Evolutionary conservation across 257 asterid genomes (phyloP).

Genomic region (Thymus mandschuricus): DNA sequence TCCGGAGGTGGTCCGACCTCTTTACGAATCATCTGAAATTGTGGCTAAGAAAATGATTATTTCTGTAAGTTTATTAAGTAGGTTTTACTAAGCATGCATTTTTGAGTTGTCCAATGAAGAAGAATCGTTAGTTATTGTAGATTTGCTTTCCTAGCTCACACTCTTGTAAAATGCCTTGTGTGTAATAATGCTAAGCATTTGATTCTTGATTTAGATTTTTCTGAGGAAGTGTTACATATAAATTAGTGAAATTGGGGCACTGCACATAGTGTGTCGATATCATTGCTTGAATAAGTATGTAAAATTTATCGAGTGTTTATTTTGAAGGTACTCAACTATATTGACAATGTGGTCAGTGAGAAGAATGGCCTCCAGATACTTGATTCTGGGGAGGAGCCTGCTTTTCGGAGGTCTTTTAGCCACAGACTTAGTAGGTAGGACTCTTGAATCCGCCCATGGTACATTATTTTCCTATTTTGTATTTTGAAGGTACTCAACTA

Average conservation of each 20-base stretch:
- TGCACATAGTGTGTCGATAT: not conserved
- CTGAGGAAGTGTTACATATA: not conserved
- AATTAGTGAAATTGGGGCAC: not conserved
- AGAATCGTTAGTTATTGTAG: not conserved
- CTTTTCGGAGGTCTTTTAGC: constrained; percentile 36
- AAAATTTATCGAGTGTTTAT: not conserved
- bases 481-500: too few relatives aligned
- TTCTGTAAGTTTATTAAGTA: constrained; percentile 38
- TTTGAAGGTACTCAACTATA: constrained; percentile 43
- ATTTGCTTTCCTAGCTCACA: not conserved
- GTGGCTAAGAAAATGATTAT: constrained; percentile 38
- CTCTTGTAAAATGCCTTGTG: constrained; percentile 1
- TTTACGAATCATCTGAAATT: constrained; percentile 52
- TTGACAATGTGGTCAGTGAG: constrained; percentile 41
- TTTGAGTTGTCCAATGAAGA: not conserved
- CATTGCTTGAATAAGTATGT: not conserved
- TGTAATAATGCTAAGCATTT: not conserved
- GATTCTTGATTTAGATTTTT: not conserved
- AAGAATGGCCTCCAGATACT: constrained; percentile 14
- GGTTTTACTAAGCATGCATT: not conserved
- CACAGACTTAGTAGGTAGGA: constrained; percentile 41
- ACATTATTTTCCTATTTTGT: not conserved
- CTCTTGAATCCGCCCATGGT: constrained; percentile 20
- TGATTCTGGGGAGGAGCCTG: constrained; percentile 30
- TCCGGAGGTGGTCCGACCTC: constrained; percentile 50